phyloP scores from a whole-genome alignment of 2,329 filamentous ascomycete genomes.

The Fusarium sp. region DNA sequence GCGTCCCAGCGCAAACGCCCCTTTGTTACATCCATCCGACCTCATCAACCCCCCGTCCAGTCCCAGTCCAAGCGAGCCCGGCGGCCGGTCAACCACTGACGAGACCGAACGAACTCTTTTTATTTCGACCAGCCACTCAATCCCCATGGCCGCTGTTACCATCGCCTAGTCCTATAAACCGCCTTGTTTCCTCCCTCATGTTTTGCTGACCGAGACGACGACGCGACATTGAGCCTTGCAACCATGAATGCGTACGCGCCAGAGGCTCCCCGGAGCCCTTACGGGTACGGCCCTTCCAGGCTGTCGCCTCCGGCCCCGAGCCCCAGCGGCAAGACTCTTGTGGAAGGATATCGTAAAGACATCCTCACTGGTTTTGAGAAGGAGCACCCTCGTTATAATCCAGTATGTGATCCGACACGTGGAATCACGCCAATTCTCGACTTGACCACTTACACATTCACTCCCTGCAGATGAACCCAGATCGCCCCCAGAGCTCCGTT shows the following conservation, averaged over 20 bases:
- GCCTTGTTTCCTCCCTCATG: constrained; percentile 26
- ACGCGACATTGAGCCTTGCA: constrained; percentile 32
- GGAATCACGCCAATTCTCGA: background rate
- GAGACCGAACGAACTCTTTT: constrained; percentile 6
- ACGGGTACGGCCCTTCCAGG: constrained; percentile 51
- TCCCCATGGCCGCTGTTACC: constrained; percentile 33
- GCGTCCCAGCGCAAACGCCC: constrained; percentile 24
- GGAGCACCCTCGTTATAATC: constrained; percentile 67
- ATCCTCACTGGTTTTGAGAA: constrained; percentile 65
- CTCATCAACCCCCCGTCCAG: constrained; percentile 2
- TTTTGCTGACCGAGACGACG: constrained; percentile 38
- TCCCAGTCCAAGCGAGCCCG: constrained; percentile 1
- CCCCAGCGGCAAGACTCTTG: constrained; percentile 62
- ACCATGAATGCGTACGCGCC: constrained; percentile 56
- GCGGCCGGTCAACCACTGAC: constrained; percentile 24
- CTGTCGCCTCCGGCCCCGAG: constrained; percentile 50
- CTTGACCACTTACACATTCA: constrained; percentile 23
- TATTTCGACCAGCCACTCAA: constrained; percentile 26
- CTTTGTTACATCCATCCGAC: constrained; percentile 33
- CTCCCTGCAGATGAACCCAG: constrained; percentile 59
- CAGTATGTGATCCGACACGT: constrained; percentile 58
- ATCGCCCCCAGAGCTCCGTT: constrained; percentile 65
- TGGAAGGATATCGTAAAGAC: constrained; percentile 70
- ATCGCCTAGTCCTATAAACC: constrained; percentile 21
- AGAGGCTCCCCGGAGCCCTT: constrained; percentile 45